Conservation (phyloP, 345 rosid genomes). For the Heritiera fomes region DNA sequence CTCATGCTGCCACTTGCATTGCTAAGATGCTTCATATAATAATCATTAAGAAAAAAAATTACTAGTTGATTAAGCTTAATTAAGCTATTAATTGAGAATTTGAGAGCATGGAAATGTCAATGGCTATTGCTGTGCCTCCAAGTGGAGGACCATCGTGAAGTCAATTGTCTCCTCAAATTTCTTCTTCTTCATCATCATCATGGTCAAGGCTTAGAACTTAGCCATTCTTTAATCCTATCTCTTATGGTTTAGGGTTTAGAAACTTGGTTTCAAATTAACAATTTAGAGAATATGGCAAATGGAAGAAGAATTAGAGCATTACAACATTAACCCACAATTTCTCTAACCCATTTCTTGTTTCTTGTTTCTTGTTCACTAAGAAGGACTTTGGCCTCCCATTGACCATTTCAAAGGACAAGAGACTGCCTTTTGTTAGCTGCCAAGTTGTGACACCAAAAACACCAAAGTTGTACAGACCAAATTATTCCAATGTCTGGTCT, state of each 20-base stretch:
- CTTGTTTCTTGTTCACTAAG: no score
- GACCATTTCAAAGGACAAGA: neutral
- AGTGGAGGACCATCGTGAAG: constrained; percentile 30
- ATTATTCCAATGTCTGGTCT: neutral
- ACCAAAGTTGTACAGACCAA: neutral
- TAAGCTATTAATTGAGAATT: neutral
- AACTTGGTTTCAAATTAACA: no score
- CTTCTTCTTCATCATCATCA: neutral
- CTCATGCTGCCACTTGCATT: constrained; percentile 1
- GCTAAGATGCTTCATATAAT: neutral
- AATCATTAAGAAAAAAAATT: neutral
- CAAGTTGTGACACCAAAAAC: neutral
- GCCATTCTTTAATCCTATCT: neutral
- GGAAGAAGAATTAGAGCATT: no score
- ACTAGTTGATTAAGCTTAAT: neutral
- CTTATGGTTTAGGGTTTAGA: no score
- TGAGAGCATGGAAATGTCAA: constrained; percentile 27
- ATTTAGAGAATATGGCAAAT: no score
- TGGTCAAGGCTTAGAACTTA: neutral
- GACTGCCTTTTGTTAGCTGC: neutral
- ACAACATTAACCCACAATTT: no score
- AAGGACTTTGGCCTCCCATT: no score
- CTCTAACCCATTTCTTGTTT: no score
- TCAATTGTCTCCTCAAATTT: constrained; percentile 12
- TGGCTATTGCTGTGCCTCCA: constrained; percentile 37